A percentile compares a stretch with the other conserved stretches of the same genome.
Conservation (phyloP, 148 eudicot genomes). For the Persicaria maculosa region DNA sequence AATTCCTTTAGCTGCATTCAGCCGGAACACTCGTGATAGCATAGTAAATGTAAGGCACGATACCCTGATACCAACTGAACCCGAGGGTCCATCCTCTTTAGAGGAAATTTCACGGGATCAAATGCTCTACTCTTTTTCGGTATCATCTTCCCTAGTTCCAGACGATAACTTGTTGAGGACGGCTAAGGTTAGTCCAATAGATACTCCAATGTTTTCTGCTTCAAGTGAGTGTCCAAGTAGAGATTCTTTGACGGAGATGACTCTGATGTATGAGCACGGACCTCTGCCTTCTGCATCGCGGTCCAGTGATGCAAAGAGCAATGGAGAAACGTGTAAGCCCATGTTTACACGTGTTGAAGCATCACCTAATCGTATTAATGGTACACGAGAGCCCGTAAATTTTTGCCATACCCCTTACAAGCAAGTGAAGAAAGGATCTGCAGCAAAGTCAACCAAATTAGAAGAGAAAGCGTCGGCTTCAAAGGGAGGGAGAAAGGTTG, state of each 20-base stretch:
- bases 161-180: constrained; percentile 14
- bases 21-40: neutral
- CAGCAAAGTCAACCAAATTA: constrained; percentile 20
- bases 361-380: constrained; percentile 9
- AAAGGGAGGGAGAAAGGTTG: constrained; percentile 24
- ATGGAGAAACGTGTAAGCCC: constrained; percentile 7
- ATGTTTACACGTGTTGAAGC: constrained; percentile 15
- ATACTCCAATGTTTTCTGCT: constrained; percentile 14
- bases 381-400: constrained; percentile 1
- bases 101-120: constrained; percentile 9
- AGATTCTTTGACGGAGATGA: constrained; percentile 11
- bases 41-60: neutral
- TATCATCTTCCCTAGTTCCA: constrained; percentile 21
- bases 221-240: constrained; percentile 19
- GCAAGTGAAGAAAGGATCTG: constrained; percentile 7
- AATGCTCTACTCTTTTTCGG: constrained; percentile 6
- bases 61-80: constrained; percentile 3
- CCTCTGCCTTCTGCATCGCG: constrained; percentile 16
- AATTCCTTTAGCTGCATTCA: neutral
- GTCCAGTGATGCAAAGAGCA: constrained; percentile 16
- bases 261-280: constrained; percentile 17
- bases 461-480: constrained; percentile 24
- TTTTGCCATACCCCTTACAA: neutral
- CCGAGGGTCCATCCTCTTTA: constrained; percentile 14
- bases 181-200: constrained; percentile 13